Evolutionary conservation across 1,139 yeast genomes (phyloP).

Genomic region (Diutina pseudorugosa): DNA sequence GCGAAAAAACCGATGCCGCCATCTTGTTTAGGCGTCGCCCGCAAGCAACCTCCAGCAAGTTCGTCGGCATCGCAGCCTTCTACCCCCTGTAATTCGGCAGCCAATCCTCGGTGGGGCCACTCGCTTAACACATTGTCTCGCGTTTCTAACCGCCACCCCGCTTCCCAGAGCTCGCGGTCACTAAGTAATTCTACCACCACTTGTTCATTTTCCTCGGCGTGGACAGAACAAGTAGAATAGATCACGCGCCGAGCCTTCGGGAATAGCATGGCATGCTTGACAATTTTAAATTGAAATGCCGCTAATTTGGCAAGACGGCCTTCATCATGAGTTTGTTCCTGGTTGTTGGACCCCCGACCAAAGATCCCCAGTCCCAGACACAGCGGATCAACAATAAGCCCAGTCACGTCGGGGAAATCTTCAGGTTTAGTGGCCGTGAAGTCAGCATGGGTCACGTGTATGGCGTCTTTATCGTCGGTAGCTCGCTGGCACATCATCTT

Average conservation of each 20-base stretch:
- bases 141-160: constrained; percentile 68
- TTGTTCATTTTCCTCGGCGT: constrained; percentile 84
- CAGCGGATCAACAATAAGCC: constrained; percentile 87
- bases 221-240: constrained; percentile 91
- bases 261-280: constrained; percentile 77
- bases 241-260: constrained; percentile 73
- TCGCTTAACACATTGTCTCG: constrained; percentile 55
- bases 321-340: constrained; percentile 27
- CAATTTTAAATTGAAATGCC: constrained; percentile 75
- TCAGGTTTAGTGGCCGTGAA: constrained; percentile 59
- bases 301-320: constrained; percentile 63
- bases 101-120: constrained; percentile 82
- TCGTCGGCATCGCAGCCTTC: constrained; percentile 31
- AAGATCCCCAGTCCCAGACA: constrained; percentile 97
- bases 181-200: constrained; percentile 70
- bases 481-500: constrained; percentile 73
- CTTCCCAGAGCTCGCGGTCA: constrained; percentile 44
- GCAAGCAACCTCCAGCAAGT: constrained; percentile 78
- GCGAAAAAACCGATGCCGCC: constrained; percentile 98
- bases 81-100: constrained; percentile 46
- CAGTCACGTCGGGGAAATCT: constrained; percentile 57
- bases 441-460: constrained; percentile 69
- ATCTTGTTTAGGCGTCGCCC: constrained; percentile 76
- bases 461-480: constrained; percentile 33
- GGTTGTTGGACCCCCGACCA: constrained; percentile 51